Base-by-base conservation (phyloP, 371 early-diverging fungal species). In the Smittium culicis region DNA sequence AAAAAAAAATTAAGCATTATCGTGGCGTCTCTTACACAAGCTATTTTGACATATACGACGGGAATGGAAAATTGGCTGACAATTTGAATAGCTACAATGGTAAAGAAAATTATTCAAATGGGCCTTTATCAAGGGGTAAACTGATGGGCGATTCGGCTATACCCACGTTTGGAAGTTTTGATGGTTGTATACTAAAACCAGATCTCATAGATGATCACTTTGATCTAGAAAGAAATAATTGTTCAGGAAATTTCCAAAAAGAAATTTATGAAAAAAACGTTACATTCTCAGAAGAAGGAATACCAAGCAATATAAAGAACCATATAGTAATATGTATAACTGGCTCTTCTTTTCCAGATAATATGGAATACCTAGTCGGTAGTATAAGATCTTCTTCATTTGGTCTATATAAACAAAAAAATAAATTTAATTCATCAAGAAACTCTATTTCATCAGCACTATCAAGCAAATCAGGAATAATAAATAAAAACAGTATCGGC, bases 251-350 rank as follows among this genome's bases (percentile, higher is more conserved):
- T 45, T 45, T 45, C 20, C 5, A 20, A 5, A 45, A 11, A 11
- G 5, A 11, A 5, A 20, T 11, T 45, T 11, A 11, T 11, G 45
- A 45, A 20, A 5, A 45, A 45, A 45, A 45, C 20, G 5, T 45
- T 5, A 45, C 5, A 45, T 11, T 64, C 17, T 35, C 5, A 29
- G 27, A 27, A 1, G 71, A 73, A 45, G 74, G 69, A 1, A 65
- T 79, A 54, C 77, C 79, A 0, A 70, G 66, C 29, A 67, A 74
- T 62, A 65, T 80, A 16, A 34, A 70, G 27, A 76, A 73, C 34
- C 81, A 81, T 56, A 33, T 81, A 0, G 73, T 81, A 25, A 73
- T 81, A 28, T 81, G 81, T 64, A 77, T 76, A 45, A 74, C 76
- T 31, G 74, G 73, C 66, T 57, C 54, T 64, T 69, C 66, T 56